Evolutionary conservation across 805 yeast genomes (phyloP).

Genomic region (Candida sphagnicola): DNA sequence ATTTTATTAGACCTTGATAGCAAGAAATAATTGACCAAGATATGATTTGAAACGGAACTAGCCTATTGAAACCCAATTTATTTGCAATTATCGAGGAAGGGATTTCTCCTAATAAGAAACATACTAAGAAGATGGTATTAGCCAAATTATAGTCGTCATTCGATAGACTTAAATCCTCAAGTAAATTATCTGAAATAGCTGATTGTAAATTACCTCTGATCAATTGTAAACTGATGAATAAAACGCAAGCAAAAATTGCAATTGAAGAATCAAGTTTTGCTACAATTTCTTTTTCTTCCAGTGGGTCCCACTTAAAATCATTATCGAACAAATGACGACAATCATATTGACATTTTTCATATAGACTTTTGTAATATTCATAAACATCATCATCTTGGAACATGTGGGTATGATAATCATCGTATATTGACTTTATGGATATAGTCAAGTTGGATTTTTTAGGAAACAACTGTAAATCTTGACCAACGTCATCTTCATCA

Average conservation of each 20-base stretch:
- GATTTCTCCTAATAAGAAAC: conserved; percentile 40
- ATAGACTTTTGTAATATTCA: conserved; percentile 24
- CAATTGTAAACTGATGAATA: conserved; percentile 20
- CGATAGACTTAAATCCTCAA: conserved; percentile 29
- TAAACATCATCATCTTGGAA: conserved; percentile 28
- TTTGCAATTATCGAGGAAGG: conserved; percentile 65
- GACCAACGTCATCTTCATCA: neutral
- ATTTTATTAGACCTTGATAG: conserved; percentile 19
- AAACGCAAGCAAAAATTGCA: conserved; percentile 18
- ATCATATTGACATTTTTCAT: conserved; percentile 30
- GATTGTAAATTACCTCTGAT: conserved; percentile 21
- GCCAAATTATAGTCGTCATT: conserved; percentile 39
- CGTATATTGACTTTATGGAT: neutral
- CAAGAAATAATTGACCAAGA: conserved; percentile 26
- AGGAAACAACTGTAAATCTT: neutral
- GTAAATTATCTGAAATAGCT: conserved; percentile 20
- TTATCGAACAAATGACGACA: conserved; percentile 33
- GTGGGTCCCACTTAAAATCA: conserved; percentile 26
- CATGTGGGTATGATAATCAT: conserved; percentile 9
- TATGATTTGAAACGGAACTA: conserved; percentile 45
- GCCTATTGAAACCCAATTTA: conserved; percentile 55
- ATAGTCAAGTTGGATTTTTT: neutral
- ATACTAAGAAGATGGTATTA: conserved; percentile 36
- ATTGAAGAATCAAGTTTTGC: conserved; percentile 17
- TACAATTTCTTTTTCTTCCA: conserved; percentile 24